Base-by-base conservation (phyloP, 2,329 filamentous ascomycete species). In the Colletotrichum sp. region DNA sequence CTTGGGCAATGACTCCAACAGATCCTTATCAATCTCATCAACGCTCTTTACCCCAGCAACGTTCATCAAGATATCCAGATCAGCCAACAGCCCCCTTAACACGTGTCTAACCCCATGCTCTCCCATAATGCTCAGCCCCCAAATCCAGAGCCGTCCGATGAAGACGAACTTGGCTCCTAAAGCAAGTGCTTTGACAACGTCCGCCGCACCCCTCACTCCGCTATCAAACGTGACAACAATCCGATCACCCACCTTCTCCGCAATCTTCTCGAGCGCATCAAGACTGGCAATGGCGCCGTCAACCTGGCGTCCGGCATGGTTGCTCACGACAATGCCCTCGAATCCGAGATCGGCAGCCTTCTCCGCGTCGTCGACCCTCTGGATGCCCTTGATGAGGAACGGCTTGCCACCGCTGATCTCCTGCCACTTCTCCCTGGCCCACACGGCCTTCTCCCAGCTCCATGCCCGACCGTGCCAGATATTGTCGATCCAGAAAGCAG, bases 401-500 rank as follows among this genome's bases (percentile, higher is more conserved):
- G 91, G 91, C 76, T 89, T 88, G 1, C 90, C 91, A 1, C 89
- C 89, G n/a, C 86, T 89, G 67, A 93, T 87, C 75, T 87, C 83
- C 81, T 89, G 91, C 92, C 92, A 93, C 60, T 89, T 86, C 80
- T 90, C 85, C 75, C 91, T 90, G 62, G 92, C 81, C 90, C 91
- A 93, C 5, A 88, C 87, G 28, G 92, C 87, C 79, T 92, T 92
- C 65, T 92, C 90, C 92, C 91, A 94, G n/a, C 86, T 88, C 82
- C 89, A 90, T 8, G 91, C 90, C 4, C 89, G 86, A 0, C 92
- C 91, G 81, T 93, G 92, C 91, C 91, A 93, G 63, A 93, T 87
- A 62, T 78, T 81, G 78, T 93, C 92, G 77, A 93, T 93, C 92
- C 92, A 93, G 76, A 90, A 87, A 0, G 89, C 88, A 4, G 90